Evolutionary conservation across 768 basidiomycete species (phyloP), one percentile per base, ranked within the genome.

Genomic region (Imleria badia): DNA sequence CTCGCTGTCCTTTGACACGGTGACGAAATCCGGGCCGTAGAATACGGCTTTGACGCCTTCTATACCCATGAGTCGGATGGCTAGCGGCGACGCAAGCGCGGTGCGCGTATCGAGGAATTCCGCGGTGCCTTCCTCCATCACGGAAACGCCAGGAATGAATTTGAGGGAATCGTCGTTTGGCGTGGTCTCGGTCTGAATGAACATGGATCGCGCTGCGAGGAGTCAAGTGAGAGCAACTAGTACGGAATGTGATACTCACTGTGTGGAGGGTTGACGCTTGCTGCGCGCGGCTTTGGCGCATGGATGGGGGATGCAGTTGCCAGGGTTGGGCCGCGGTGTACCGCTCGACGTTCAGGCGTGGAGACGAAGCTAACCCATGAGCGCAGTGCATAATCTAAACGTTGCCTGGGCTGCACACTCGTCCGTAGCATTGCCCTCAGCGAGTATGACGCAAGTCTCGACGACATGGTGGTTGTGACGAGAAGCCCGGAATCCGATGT

Each of bases 1-100:
- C 67, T 91, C 92, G 44, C 84, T 79, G 62, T 90, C 86, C 73
- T 98, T 98, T 38, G 91, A 92, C 36, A 98, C 89, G 5, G 94
- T 95, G 65, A 99, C 93, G 66, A 99, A 99, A 73, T 99, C 97
- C 7, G 97, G 97, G 0, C 97, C 97, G 68, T 91, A 99, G 70
- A 98, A 98, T 26, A 98, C 82, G 42, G 80, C 81, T 33, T 81
- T 83, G 51, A 99, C 89, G 48, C 97, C 97, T 43, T 96, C 89
- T 54, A 98, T 85, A 48, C 94, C 94, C 84, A 99, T 92, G 22
- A 99, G 82, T 10, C 92, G 86, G 52, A 94, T 84, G 13, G 96
- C 97, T n/a, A 99, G 81, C 1, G 97, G 94, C 0, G 96, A 98
- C n/a, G 78, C 73, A 38, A 98, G 81, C 0, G 96, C 89, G 3